Percentiles rank a stretch among this genome's conserved stretches.
phyloP scores from a whole-genome alignment of 1,284 basidiomycete genomes.

The Uromyces viciae-fabae region DNA sequence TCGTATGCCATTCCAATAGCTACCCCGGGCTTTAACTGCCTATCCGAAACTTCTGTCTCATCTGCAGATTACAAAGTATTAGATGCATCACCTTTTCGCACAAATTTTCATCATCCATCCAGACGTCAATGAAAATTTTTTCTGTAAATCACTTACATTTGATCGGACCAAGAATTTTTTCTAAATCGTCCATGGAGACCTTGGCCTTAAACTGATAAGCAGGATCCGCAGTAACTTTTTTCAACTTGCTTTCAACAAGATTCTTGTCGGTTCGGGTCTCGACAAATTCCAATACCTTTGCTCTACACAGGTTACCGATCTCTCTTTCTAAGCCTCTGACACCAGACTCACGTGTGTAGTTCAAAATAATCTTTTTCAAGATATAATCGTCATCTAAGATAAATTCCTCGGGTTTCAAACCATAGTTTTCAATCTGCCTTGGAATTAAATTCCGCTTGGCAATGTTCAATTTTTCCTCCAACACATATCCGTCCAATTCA shows the following conservation, averaged over 20 bases:
- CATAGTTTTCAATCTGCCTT: slow-evolving; percentile 74
- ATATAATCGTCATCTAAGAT: slow-evolving; percentile 65
- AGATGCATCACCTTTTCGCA: slow-evolving; percentile 60
- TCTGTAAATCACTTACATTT: slow-evolving; percentile 66
- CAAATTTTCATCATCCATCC: neutral
- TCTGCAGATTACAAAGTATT: slow-evolving; percentile 48
- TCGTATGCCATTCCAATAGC: slow-evolving; percentile 81
- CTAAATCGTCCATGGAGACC: slow-evolving; percentile 71
- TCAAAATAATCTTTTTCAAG: slow-evolving; percentile 67
- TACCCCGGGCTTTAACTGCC: slow-evolving; percentile 31
- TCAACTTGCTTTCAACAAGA: slow-evolving; percentile 47
- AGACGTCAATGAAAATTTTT: too few species aligned
- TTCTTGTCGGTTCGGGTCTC: slow-evolving; percentile 60
- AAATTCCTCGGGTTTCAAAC: slow-evolving; percentile 61
- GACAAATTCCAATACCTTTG: slow-evolving; percentile 84
- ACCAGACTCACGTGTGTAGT: slow-evolving; percentile 82
- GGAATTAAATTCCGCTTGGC: slow-evolving; percentile 66
- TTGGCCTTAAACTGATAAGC: slow-evolving; percentile 62
- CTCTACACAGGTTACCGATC: slow-evolving; percentile 76
- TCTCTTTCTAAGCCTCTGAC: slow-evolving; percentile 85
- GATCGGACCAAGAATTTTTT: slow-evolving; percentile 75
- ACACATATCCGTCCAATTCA: slow-evolving; percentile 56
- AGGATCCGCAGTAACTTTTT: neutral
- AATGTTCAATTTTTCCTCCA: slow-evolving; percentile 57
- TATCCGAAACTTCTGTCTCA: slow-evolving; percentile 42